Percentiles rank a stretch among this genome's conserved stretches.
Evolutionary conservation across 2,329 filamentous ascomycete genomes (phyloP).

Genomic region (Exserohilum rostratum): DNA sequence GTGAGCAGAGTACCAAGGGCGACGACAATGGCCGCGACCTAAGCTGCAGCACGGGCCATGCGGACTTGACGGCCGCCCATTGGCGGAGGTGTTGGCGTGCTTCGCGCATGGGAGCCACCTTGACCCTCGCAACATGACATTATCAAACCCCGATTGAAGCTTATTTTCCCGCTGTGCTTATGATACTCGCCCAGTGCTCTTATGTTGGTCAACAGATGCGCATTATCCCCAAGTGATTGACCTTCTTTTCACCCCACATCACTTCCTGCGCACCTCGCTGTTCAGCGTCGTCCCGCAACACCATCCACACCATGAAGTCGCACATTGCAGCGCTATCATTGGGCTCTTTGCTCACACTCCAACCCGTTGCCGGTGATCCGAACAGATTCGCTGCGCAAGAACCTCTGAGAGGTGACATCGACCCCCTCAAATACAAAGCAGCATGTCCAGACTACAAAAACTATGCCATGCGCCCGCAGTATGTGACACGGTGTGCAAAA

Average conservation of each 20-base stretch:
- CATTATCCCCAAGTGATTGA: neutral
- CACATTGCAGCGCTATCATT: conserved; percentile 13
- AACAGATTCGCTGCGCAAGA: conserved; percentile 34
- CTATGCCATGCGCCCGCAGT: conserved; percentile 68
- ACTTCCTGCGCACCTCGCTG: neutral
- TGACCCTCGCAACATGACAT: conserved; percentile 12
- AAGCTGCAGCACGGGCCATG: conserved; percentile 17
- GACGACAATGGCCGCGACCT: neutral
- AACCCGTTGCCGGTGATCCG: conserved; percentile 14
- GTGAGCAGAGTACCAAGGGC: neutral
- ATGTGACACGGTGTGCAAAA: conserved; percentile 31
- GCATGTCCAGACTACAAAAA: conserved; percentile 71
- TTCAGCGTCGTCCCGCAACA: neutral
- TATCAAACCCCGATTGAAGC: conserved; percentile 4
- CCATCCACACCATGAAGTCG: conserved; percentile 24
- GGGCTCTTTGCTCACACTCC: conserved; percentile 15
- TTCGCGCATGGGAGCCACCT: conserved; percentile 24
- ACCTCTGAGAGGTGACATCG: conserved; percentile 35
- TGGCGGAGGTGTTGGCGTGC: conserved; percentile 14
- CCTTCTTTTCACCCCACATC: neutral
- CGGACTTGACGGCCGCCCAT: conserved; percentile 22
- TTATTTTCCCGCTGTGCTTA: neutral
- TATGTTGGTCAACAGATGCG: neutral
- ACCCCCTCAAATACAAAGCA: conserved; percentile 44
- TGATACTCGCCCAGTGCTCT: neutral